phyloP scores from a whole-genome alignment of 805 yeast species.

The Debaryomyces tyrocola region DNA sequence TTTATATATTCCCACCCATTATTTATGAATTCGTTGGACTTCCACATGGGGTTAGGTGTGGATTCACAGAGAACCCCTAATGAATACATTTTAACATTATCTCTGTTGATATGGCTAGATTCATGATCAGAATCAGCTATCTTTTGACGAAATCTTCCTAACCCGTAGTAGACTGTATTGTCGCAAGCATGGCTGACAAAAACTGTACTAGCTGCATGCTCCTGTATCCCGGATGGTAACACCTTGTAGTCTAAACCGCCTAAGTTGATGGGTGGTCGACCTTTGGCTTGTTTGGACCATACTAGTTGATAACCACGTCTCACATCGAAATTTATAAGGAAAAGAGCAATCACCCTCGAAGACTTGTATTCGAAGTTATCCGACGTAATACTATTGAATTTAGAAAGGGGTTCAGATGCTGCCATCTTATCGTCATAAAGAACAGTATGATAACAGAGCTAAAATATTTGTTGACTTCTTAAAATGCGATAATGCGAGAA shows the following conservation, averaged over 20 bases:
- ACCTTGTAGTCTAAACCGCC: conserved; percentile 39
- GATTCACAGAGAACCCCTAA: conserved; percentile 39
- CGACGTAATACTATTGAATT: neutral
- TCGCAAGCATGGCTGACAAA: conserved; percentile 27
- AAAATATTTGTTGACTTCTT: neutral
- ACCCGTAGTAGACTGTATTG: conserved; percentile 32
- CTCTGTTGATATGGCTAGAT: conserved; percentile 16
- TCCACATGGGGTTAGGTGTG: conserved; percentile 22
- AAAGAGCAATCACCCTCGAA: conserved; percentile 31
- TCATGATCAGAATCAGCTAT: conserved; percentile 1
- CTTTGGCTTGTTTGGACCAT: conserved; percentile 29
- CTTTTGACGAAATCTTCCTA: conserved; percentile 31
- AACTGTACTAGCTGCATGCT: conserved; percentile 26
- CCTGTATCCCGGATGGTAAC: conserved; percentile 44
- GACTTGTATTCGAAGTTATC: conserved; percentile 11
- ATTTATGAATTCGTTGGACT: conserved; percentile 33
- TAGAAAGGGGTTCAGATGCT: neutral
- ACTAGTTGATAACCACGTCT: conserved; percentile 35
- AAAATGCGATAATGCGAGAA: neutral
- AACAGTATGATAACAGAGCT: neutral
- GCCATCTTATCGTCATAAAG: neutral
- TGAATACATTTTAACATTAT: conserved; percentile 38
- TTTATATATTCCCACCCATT: conserved; percentile 41
- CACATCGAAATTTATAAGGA: conserved; percentile 36
- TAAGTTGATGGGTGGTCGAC: conserved; percentile 14